Base-by-base conservation (phyloP, 108 stramenopile genomes). In the Cyclotella cryptica region DNA sequence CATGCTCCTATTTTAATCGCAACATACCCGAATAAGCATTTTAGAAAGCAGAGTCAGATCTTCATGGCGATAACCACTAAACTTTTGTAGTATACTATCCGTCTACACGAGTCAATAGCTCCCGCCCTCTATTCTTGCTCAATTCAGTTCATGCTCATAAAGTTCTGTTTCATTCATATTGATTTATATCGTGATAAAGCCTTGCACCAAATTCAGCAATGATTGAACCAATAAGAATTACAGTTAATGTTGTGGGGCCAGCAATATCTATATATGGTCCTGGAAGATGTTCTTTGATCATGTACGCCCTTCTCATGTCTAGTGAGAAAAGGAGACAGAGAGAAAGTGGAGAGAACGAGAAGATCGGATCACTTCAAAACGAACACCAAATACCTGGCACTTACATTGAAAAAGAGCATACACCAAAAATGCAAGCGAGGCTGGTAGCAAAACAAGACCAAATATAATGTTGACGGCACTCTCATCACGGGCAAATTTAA, bases 331-430 rank as follows among this genome's bases (percentile, higher is more conserved):
- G 27, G 29, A n/a, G n/a, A n/a, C n/a, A n/a, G n/a, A n/a, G n/a
- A n/a, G n/a, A 40, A 4, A 73, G 19, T 44, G 52, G 52, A 71
- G 35, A 1, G 40, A 43, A 7, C n/a, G 19, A 43, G 46, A 69
- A 10, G 24, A 49, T 17, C 15, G n/a, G 15, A 9, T 1, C 9
- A 49, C 9, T n/a, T 49, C 47, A 49, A 49, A n/a, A 72, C 10
- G 19, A 3, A 73, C 17, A 49, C 18, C 35, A 18, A 29, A 71
- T 2, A 44, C 10, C n/a, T 53, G 18, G 39, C 12, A 79, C 81
- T 78, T 40, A 84, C 83, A 87, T 74, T 87, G 82, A 45, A 71
- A 69, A 58, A 88, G 79, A 27, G 89, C 67, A 74, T 90, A 88
- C 28, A 79, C 46, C 30, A 82, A 57, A 59, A 87, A 90, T 28